Conservation (phyloP, 2,329 filamentous ascomycete species). For the Drechslera avenae region DNA sequence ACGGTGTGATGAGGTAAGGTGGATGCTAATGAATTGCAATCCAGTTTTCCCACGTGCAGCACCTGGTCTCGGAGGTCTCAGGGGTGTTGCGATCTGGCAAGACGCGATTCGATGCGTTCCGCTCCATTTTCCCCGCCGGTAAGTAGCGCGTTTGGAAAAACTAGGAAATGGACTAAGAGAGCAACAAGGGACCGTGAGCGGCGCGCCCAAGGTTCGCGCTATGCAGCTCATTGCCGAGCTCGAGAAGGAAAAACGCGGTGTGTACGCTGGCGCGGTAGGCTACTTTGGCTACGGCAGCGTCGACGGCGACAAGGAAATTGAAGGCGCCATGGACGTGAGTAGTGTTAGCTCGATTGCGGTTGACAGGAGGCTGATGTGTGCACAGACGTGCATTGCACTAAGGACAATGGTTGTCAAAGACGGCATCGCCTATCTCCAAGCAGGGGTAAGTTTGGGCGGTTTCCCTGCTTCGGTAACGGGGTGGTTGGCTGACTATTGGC, state of each 20-base stretch:
- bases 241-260: constrained; percentile 89
- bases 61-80: constrained; percentile 93
- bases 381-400: constrained; percentile 68
- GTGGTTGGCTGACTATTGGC: constrained; percentile 27
- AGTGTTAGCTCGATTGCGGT: constrained; percentile 7
- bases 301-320: constrained; percentile 63
- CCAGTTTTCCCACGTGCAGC: constrained; percentile 93
- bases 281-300: constrained; percentile 90
- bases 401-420: constrained; percentile 95
- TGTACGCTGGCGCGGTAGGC: constrained; percentile 94
- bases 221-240: constrained; percentile 98
- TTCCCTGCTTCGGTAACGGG: constrained; percentile 20
- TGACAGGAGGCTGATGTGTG: constrained; percentile 32
- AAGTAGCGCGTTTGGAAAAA: constrained; percentile 22
- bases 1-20: constrained; percentile 9
- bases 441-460: constrained; percentile 68
- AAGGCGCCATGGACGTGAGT: constrained; percentile 82
- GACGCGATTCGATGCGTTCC: constrained; percentile 93
- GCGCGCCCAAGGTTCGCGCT: constrained; percentile 91
- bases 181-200: constrained; percentile 72
- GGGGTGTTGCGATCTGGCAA: constrained; percentile 82
- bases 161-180: constrained; percentile 21
- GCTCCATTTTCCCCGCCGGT: constrained; percentile 94
- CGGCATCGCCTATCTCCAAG: constrained; percentile 87
- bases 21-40: constrained; percentile 5